These are phyloP conservation scores for Phytophthora meadii DNA, from an alignment of 352 stramenopile species.

Conservation along the genomic window DNA sequence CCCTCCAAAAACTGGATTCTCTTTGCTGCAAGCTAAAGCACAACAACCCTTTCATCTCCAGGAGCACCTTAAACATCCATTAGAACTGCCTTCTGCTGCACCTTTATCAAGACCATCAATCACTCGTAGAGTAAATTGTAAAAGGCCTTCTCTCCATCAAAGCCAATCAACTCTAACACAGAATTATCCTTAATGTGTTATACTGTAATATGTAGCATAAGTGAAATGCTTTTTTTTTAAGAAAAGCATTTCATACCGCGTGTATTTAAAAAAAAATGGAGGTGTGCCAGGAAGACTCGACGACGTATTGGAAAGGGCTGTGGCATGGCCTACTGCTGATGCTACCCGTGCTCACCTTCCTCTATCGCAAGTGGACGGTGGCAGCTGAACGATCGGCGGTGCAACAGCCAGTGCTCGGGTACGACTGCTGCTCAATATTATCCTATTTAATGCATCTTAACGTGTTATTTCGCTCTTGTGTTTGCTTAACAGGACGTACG, in stretches of 20 bases:
- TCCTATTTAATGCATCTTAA: no score
- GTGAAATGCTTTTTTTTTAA: no score
- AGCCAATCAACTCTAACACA: background rate
- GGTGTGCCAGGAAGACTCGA: slow-evolving; percentile 33
- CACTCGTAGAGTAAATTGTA: slow-evolving; percentile 11
- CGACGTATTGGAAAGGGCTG: slow-evolving; percentile 59
- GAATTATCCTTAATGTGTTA: no score
- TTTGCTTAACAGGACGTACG: slow-evolving; percentile 44
- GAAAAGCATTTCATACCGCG: no score
- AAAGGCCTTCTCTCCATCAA: no score
- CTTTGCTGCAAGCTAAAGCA: background rate
- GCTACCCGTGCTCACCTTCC: slow-evolving; percentile 51
- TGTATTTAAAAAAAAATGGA: slow-evolving; percentile 25
- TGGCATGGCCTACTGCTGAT: slow-evolving; percentile 60
- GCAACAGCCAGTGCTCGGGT: slow-evolving; percentile 53
- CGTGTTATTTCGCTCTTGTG: background rate
- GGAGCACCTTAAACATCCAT: slow-evolving; percentile 1
- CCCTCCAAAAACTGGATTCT: slow-evolving; percentile 20
- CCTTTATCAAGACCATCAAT: slow-evolving; percentile 10
- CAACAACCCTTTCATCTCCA: background rate
- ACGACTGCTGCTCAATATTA: slow-evolving; percentile 2
- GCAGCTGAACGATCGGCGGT: slow-evolving; percentile 19
- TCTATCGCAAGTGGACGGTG: slow-evolving; percentile 58
- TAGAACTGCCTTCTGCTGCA: background rate
- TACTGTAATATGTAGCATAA: no score